phyloP scores from a whole-genome alignment of 495 filamentous ascomycete genomes.

The Diplogelasinospora grovesii region DNA sequence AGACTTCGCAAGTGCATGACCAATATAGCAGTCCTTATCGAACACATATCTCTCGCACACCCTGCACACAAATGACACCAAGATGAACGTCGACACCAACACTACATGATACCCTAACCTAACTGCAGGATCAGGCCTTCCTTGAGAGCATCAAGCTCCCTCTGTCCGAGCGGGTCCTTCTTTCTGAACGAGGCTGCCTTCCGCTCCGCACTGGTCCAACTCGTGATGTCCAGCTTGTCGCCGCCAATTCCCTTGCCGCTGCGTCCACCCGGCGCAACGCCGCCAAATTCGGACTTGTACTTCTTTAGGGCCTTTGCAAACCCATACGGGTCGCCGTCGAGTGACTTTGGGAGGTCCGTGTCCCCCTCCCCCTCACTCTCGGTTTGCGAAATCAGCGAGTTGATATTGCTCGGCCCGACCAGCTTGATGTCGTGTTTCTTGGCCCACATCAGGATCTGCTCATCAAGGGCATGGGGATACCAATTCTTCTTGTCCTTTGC shows the following conservation, averaged over 20 bases:
- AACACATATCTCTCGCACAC: too few relatives aligned
- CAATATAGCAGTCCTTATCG: too few relatives aligned
- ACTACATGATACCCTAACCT: slow-evolving; percentile 2
- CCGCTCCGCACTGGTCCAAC: slow-evolving; percentile 23
- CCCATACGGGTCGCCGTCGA: slow-evolving; percentile 13
- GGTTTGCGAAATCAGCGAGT: slow-evolving; percentile 15
- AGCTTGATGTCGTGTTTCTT: slow-evolving; percentile 17
- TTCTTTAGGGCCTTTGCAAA: slow-evolving; percentile 12
- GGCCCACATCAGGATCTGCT: slow-evolving; percentile 18
- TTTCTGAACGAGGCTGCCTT: slow-evolving; percentile 12
- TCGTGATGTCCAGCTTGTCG: slow-evolving; percentile 30
- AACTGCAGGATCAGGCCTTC: slow-evolving; percentile 21
- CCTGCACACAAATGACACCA: too few relatives aligned
- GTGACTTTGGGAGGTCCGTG: slow-evolving; percentile 13
- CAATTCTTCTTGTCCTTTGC: slow-evolving; percentile 18
- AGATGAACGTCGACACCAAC: too few relatives aligned
- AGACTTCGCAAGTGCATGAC: too few relatives aligned
- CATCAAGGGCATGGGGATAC: slow-evolving; percentile 7
- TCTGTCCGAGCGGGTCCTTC: slow-evolving; percentile 25
- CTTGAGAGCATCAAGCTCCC: slow-evolving; percentile 24
- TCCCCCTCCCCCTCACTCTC: slow-evolving; percentile 9
- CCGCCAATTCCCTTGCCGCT: slow-evolving; percentile 22
- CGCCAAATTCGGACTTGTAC: slow-evolving; percentile 7
- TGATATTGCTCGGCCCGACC: slow-evolving; percentile 22
- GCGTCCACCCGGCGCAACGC: background rate